These are phyloP conservation scores for Myxozyma lipomycoides DNA, from an alignment of 805 yeast species.

Conservation along the genomic window DNA sequence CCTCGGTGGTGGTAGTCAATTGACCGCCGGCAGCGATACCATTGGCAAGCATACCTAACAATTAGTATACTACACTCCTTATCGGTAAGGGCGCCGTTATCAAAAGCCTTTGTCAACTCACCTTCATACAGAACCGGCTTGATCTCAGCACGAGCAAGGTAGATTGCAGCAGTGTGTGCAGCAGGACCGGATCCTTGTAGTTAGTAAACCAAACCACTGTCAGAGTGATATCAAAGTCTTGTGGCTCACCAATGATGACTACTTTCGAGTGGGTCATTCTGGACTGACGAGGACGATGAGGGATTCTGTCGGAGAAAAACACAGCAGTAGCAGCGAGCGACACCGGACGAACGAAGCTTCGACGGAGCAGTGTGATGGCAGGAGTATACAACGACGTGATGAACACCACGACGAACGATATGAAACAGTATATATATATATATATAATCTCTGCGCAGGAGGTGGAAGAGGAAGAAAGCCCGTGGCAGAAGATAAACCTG, in stretches of 20 bases:
- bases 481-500: no score
- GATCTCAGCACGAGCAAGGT: constrained; percentile 93
- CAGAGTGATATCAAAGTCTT: neutral
- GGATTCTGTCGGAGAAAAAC: no score
- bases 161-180: constrained; percentile 98
- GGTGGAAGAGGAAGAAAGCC: no score
- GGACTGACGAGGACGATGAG: neutral
- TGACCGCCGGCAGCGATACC: constrained; percentile 99
- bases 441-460: no score
- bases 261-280: constrained; percentile 59
- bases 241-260: constrained; percentile 53
- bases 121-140: constrained; percentile 94
- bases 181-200: constrained; percentile 91
- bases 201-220: neutral
- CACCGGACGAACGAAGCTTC: no score
- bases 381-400: no score
- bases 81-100: no score
- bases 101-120: constrained; percentile 43
- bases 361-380: no score
- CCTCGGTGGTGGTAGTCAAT: constrained; percentile 94
- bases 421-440: no score
- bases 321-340: no score
- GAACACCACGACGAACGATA: no score
- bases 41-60: constrained; percentile 60
- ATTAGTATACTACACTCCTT: neutral